These are phyloP conservation scores for Tulasnella calospora DNA, from an alignment of 768 basidiomycete genomes.

Conservation along the genomic window DNA sequence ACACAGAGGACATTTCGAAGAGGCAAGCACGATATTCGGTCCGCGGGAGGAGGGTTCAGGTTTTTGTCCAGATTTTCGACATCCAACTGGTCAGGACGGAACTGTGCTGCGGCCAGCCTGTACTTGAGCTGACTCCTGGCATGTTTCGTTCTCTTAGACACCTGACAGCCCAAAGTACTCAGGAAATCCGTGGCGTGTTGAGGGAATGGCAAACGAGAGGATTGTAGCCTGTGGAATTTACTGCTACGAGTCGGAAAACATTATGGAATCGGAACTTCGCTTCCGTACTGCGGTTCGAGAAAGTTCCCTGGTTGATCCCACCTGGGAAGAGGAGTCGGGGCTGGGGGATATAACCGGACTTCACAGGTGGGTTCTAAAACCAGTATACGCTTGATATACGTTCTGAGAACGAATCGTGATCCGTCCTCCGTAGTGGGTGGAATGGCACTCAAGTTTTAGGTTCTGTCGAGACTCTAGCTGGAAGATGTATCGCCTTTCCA, in stretches of 20 bases:
- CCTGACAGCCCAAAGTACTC: conserved; percentile 39
- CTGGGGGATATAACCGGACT: neutral
- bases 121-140: neutral
- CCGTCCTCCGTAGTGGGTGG: neutral
- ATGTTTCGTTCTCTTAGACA: conserved; percentile 30
- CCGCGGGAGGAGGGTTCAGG: conserved; percentile 38
- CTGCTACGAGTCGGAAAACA: conserved; percentile 16
- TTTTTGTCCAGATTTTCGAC: conserved; percentile 43
- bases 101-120: neutral
- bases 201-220: conserved; percentile 39
- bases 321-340: neutral
- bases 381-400: neutral
- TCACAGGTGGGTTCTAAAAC: neutral
- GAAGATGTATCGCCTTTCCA: conserved; percentile 47
- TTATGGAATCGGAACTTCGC: neutral
- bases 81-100: conserved; percentile 30
- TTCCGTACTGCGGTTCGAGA: neutral
- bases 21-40: conserved; percentile 29
- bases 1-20: neutral
- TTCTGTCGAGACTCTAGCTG: conserved; percentile 36
- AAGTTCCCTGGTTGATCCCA: conserved; percentile 28
- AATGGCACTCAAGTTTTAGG: conserved; percentile 42
- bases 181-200: conserved; percentile 49
- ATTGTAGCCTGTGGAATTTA: conserved; percentile 12
- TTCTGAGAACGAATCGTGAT: neutral